Evolutionary conservation across 371 early-diverging fungal genomes (phyloP), one percentile per base, ranked within the genome.

Genomic region (Batkoa obscura): DNA sequence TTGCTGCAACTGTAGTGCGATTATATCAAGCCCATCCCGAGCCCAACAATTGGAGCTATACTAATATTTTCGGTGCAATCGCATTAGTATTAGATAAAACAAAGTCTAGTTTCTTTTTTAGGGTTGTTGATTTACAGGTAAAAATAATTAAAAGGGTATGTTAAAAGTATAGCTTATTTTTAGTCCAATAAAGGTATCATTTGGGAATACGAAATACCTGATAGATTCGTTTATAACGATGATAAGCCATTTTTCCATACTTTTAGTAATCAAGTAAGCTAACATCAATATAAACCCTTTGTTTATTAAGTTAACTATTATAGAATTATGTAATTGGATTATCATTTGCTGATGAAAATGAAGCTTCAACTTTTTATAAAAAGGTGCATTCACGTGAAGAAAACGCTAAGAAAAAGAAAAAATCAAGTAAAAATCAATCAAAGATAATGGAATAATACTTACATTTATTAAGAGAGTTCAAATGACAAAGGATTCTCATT

Each of bases 321-420:
- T 58, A 87, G 83, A 70, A 78, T 58, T 77, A 75, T 55, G 65
- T 84, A 39, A 80, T 83, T 33, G 94, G 83, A 1, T 72, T 94
- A 35, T 84, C 85, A 8, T 94, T 94, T 68, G 86, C 84, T 23
- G 85, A 90, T 61, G 86, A 80, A 49, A 72, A 68, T 54, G 94
- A 91, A 59, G 91, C 90, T 1, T 63, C 69, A 1, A 66, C 70
- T 38, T 90, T 94, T 62, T 74, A 73, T 62, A 79, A 83, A 52
- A 81, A 79, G 62, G 73, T 84, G 10, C 60, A 64, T 33, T 66
- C 68, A 57, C 75, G 81, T 32, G 71, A 76, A 50, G 56, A 58
- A 37, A 58, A 43, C 32, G 47, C 49, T 39, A 23, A 23, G 23
- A 36, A 39, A 30, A 35, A 17, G 23, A 47, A 45, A 23, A 56